Base-by-base conservation (phyloP, 805 yeast species). In the Vanderwaltozyma polyspora region DNA sequence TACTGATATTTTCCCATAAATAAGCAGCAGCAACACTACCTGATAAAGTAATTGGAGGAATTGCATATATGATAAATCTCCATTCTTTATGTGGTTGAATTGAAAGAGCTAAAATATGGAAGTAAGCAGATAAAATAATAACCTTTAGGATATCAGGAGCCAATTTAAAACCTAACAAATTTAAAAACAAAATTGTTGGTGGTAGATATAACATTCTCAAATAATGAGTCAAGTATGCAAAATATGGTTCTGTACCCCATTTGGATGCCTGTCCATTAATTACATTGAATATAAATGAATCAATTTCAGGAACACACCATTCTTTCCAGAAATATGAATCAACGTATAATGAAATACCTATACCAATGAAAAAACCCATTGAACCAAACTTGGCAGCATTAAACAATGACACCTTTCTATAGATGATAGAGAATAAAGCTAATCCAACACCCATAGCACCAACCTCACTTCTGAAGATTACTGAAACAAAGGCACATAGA, bases 81-180 rank as follows among this genome's bases (percentile, higher is more conserved):
- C 94, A 84, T 62, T 89, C 97, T 53, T 89, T 89, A 48, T 89
- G 96, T 3, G 91, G 86, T 55, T 82, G 91, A 33, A 78, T 54
- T 0, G 95, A 85, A 69, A 86, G 68, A 5, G 74, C 47, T 2
- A 62, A 40, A n/a, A 86, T 66, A 49, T 64, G 87, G 12, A 71
- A 33, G 1, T 76, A 28, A 0, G 80, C 60, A 1, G 84, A 63
- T 13, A 70, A 39, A 2, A 71, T 64, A 19, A 77, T 49, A 5
- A 76, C 57, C 27, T 70, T 66, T 25, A 73, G 46, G 15, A 48
- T 49, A 12, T 52, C 50, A 18, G 61, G 57, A 32, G 58, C 64
- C 24, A 53, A 51, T 36, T 52, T 56, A 30, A 57, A 51, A 4
- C 69, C 74, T 11, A 60, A 42, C n/a, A 51, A 34, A 28, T 55